Conservation (phyloP, 1,139 yeast genomes). For the Geotrichum australiense region DNA sequence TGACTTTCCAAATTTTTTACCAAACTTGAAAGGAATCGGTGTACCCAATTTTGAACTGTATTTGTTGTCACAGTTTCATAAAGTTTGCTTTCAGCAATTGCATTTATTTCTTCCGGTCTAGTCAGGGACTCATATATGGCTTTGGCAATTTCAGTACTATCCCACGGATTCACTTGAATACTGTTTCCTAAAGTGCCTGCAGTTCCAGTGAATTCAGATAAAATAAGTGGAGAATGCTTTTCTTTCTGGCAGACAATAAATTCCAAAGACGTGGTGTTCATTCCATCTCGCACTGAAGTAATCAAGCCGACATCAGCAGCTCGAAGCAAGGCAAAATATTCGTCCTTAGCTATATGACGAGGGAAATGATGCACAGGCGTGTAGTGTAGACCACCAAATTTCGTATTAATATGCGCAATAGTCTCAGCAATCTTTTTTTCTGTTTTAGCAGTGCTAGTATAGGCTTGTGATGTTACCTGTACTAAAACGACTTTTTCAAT, state of each 20-base stretch:
- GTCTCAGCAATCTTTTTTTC: constrained; percentile 77
- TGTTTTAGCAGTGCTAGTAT: constrained; percentile 40
- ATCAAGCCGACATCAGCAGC: constrained; percentile 87
- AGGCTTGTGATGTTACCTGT: constrained; percentile 84
- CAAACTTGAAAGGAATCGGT: constrained; percentile 50
- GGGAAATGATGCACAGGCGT: constrained; percentile 74
- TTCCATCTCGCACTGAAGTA: constrained; percentile 90
- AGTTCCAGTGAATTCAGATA: constrained; percentile 88
- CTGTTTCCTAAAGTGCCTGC: constrained; percentile 76
- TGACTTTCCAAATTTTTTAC: constrained; percentile 43
- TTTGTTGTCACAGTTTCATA: constrained; percentile 60
- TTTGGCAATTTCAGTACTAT: constrained; percentile 84
- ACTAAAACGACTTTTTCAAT: constrained; percentile 78
- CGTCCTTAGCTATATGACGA: constrained; percentile 80
- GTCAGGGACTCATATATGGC: constrained; percentile 65
- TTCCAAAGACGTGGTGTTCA: constrained; percentile 92
- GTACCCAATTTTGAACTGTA: constrained; percentile 79
- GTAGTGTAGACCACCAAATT: constrained; percentile 56
- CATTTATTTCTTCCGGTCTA: constrained; percentile 35
- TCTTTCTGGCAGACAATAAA: constrained; percentile 82
- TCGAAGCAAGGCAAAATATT: constrained; percentile 77
- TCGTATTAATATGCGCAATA: constrained; percentile 71
- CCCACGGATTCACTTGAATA: constrained; percentile 70
- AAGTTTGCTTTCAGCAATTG: constrained; percentile 34
- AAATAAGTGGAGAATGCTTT: constrained; percentile 51